phyloP scores from a whole-genome alignment of 2,329 filamentous ascomycete genomes.

The Aspergillus pseudoterreus region DNA sequence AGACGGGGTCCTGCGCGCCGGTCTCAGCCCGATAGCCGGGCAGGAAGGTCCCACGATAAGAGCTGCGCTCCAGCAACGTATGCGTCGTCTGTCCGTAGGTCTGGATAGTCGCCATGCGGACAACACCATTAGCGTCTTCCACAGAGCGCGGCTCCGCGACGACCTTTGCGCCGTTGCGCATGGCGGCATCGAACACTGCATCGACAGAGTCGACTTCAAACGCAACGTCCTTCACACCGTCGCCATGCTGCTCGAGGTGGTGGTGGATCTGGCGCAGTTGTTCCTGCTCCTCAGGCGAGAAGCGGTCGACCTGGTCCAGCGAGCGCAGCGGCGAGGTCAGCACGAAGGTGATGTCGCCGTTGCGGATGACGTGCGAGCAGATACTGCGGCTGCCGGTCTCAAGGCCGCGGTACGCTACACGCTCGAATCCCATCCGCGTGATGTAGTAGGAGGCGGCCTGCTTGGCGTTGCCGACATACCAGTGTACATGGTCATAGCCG shows the following conservation, averaged over 20 bases:
- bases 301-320: slow-evolving; percentile 57
- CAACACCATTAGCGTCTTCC: slow-evolving; percentile 60
- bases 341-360: slow-evolving; percentile 42
- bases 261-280: slow-evolving; percentile 72
- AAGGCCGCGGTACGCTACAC: slow-evolving; percentile 78
- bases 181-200: slow-evolving; percentile 71
- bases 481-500: slow-evolving; percentile 89
- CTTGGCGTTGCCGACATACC: slow-evolving; percentile 97
- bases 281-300: slow-evolving; percentile 54
- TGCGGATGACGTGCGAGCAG: slow-evolving; percentile 68
- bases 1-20: slow-evolving; percentile 44
- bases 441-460: slow-evolving; percentile 89
- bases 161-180: slow-evolving; percentile 47
- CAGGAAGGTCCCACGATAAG: slow-evolving; percentile 74
- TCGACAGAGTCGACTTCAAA: slow-evolving; percentile 91
- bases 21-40: slow-evolving; percentile 69
- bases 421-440: slow-evolving; percentile 79
- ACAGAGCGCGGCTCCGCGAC: slow-evolving; percentile 52
- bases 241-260: slow-evolving; percentile 83
- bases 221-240: slow-evolving; percentile 91
- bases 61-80: slow-evolving; percentile 71
- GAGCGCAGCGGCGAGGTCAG: slow-evolving; percentile 54
- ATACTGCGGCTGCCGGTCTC: slow-evolving; percentile 81
- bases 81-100: slow-evolving; percentile 97
- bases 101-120: slow-evolving; percentile 74